These are phyloP conservation scores for Amanita molliuscula DNA, from an alignment of 768 basidiomycete genomes.

Conservation along the genomic window DNA sequence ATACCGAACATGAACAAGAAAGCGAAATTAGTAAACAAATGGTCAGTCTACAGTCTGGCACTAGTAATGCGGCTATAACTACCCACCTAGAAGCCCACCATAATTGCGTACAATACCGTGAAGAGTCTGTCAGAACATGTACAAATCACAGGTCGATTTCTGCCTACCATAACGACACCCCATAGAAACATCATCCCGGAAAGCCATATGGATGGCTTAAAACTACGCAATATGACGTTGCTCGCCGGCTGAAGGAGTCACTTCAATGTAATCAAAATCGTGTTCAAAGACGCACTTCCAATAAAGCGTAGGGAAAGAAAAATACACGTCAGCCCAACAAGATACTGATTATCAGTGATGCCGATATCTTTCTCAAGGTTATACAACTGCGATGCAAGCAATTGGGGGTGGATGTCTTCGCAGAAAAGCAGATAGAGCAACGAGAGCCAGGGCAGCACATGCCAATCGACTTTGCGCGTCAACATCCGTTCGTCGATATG, in stretches of 20 bases:
- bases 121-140: conserved; percentile 32
- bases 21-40: no score
- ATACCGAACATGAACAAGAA: no score
- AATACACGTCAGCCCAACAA: conserved; percentile 63
- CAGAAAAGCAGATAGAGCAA: conserved; percentile 59
- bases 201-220: conserved; percentile 62
- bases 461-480: conserved; percentile 50
- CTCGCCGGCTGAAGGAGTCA: conserved; percentile 39
- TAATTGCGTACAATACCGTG: conserved; percentile 56
- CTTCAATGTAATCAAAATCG: background rate
- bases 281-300: conserved; percentile 39
- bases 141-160: background rate
- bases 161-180: conserved; percentile 37
- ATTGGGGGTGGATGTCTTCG: background rate
- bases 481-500: conserved; percentile 44
- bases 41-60: no score
- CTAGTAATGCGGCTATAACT: conserved; percentile 67
- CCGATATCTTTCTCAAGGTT: conserved; percentile 43
- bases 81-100: conserved; percentile 42
- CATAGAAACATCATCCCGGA: conserved; percentile 38
- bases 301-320: conserved; percentile 64
- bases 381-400: conserved; percentile 35
- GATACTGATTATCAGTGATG: conserved; percentile 54
- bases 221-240: conserved; percentile 46
- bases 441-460: conserved; percentile 67